A percentile compares a stretch with the other conserved stretches of the same genome.
These are phyloP conservation scores for Volvox africanus DNA, from an alignment of 139 green algal species.

Conservation along the genomic window DNA sequence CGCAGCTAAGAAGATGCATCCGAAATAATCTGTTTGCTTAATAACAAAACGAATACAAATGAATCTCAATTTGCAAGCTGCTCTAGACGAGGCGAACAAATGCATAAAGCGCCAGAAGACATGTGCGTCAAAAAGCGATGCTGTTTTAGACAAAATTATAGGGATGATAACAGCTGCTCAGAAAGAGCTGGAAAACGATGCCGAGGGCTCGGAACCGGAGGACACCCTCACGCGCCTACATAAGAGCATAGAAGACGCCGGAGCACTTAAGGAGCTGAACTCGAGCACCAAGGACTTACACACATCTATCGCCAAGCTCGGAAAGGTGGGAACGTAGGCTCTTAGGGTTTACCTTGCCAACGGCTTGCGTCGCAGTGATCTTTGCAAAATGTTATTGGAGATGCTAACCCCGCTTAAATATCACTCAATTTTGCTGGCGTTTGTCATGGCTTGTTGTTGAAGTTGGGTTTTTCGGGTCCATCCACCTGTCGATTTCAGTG, in stretches of 20 bases:
- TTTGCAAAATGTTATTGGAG: no score
- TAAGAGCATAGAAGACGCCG: conserved; percentile 33
- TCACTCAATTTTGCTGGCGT: no score
- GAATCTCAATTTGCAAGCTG: conserved; percentile 50
- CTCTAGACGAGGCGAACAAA: conserved; percentile 71
- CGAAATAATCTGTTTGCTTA: no score
- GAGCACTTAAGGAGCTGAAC: conserved; percentile 59
- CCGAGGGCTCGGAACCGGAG: conserved; percentile 15
- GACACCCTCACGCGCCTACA: conserved; percentile 42
- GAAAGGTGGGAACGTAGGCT: conserved; percentile 71
- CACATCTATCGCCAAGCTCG: conserved; percentile 75
- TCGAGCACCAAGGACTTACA: conserved; percentile 87
- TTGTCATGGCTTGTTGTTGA: no score
- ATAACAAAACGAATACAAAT: background rate
- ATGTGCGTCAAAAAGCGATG: conserved; percentile 57
- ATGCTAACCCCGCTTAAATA: no score
- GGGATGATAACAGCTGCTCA: conserved; percentile 25
- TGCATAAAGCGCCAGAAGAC: conserved; percentile 84
- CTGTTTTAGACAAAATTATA: conserved; percentile 66
- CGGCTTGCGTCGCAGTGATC: no score
- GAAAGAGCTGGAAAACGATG: background rate
- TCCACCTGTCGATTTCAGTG: no score
- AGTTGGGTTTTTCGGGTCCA: no score
- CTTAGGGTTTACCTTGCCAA: background rate
- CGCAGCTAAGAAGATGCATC: no score